Base-by-base conservation (phyloP, 2,329 filamentous ascomycete species). In the Verticillium dahliae region DNA sequence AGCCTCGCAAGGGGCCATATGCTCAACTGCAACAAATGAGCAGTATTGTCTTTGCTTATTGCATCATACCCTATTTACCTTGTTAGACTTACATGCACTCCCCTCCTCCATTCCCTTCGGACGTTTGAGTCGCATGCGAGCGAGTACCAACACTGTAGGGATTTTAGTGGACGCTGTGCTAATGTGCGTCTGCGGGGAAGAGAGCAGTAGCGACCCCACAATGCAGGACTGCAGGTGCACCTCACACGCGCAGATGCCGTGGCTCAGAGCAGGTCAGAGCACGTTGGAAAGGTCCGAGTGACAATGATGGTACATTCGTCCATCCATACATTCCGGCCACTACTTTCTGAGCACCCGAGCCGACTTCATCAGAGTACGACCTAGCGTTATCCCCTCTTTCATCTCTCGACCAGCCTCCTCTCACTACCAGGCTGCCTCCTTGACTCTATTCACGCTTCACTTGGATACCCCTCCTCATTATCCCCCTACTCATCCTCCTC, bases 361-460 rank as follows among this genome's bases (percentile, higher is more conserved):
- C 18, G 39, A 41, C 39, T 18, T 41, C 39, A 52, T 13, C 45
- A 52, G 45, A 52, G n/a, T 52, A 52, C 15, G n/a, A 9, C 18
- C 13, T 37, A 37, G 35, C 35, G 9, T 52, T 18, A 15, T 52
- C 45, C 45, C 45, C 45, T 52, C 45, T 52, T 52, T 52, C 15
- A 31, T 31, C 31, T 52, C 56, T 35, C 39, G 56, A 62, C 34
- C 61, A 56, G 38, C 56, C 56, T 33, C 45, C 45, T 60, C 41
- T 39, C 37, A 45, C 56, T 35, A 34, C 27, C 27, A 31, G 27
- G 27, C 3, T 31, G 3, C 27, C 27, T 31, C 27, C 27, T 22
- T 31, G 3, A 4, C 27, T 31, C 27, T 31, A 31, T 22, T 55
- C 56, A 18, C 35, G 31, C 38, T 50, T 9, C 31, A 15, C n/a